Evolutionary conservation across 495 filamentous ascomycete species (phyloP).

Genomic region (Penicillium angulare): DNA sequence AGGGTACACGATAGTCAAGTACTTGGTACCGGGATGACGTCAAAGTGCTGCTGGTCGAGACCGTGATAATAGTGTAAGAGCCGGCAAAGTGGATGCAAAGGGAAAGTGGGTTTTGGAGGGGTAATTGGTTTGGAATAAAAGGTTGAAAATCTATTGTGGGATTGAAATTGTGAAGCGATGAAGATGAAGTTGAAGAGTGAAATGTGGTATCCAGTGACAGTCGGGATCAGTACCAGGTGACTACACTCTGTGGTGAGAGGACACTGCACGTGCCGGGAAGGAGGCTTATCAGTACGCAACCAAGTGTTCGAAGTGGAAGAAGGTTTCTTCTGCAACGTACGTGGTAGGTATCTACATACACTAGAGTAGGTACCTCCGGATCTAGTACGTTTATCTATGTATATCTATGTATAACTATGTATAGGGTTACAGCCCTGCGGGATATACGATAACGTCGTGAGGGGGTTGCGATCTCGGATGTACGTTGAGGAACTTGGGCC

Average conservation of each 20-base stretch:
- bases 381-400: no score
- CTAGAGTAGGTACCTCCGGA: no score
- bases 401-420: background rate
- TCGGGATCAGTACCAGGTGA: background rate
- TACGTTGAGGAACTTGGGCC: no score
- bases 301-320: background rate
- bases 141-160: no score
- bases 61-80: background rate
- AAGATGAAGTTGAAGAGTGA: background rate
- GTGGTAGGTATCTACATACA: no score
- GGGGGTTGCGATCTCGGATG: constrained; percentile 1
- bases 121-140: background rate
- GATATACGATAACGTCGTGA: constrained; percentile 8
- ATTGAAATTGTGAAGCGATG: background rate
- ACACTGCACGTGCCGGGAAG: constrained; percentile 18
- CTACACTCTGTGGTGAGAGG: no score
- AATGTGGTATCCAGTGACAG: background rate
- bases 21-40: background rate
- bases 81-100: background rate
- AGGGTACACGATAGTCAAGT: background rate
- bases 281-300: constrained; percentile 16
- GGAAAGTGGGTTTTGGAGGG: background rate
- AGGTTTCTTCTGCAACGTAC: no score
- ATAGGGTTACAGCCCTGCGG: constrained; percentile 9
- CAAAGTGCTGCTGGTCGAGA: background rate